Conservation (phyloP, 1,284 basidiomycete species). For the Lentinus polychrous region DNA sequence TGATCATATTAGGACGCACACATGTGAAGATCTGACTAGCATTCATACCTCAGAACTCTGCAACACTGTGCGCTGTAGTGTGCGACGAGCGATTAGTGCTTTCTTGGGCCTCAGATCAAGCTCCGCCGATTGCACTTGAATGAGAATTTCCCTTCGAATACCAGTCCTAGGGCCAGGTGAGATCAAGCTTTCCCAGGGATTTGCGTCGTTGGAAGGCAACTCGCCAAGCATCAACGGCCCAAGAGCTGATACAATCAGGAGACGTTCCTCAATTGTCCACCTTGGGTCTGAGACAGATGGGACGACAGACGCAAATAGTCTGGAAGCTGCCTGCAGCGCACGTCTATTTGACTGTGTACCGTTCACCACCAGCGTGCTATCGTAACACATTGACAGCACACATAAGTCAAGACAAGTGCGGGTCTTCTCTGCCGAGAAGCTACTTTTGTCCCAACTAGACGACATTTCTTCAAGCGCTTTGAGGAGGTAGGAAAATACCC, state of each 20-base stretch:
- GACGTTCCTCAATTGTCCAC: slow-evolving; percentile 58
- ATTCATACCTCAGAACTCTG: slow-evolving; percentile 51
- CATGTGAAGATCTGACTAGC: background rate
- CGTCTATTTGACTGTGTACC: slow-evolving; percentile 51
- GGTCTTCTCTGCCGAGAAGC: slow-evolving; percentile 46
- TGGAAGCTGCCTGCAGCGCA: slow-evolving; percentile 57
- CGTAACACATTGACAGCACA: slow-evolving; percentile 59
- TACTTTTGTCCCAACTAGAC: slow-evolving; percentile 40
- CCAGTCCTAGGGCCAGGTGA: slow-evolving; percentile 60
- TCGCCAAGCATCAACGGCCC: slow-evolving; percentile 47
- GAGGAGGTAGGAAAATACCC: slow-evolving; percentile 57
- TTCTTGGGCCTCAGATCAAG: slow-evolving; percentile 8
- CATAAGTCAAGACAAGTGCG: slow-evolving; percentile 66
- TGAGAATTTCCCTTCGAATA: slow-evolving; percentile 50
- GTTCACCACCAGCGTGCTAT: slow-evolving; percentile 58
- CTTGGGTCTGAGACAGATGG: slow-evolving; percentile 34
- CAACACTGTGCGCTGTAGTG: slow-evolving; percentile 52
- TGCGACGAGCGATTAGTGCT: slow-evolving; percentile 12
- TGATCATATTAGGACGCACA: background rate
- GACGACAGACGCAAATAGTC: slow-evolving; percentile 40
- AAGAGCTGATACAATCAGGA: slow-evolving; percentile 56
- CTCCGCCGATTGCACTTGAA: slow-evolving; percentile 11
- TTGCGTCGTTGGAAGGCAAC: slow-evolving; percentile 20
- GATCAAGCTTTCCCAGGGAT: slow-evolving; percentile 50
- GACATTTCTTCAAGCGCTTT: slow-evolving; percentile 48